Evolutionary conservation across 2,329 filamentous ascomycete species (phyloP).

Genomic region (Ophiostoma sp.): DNA sequence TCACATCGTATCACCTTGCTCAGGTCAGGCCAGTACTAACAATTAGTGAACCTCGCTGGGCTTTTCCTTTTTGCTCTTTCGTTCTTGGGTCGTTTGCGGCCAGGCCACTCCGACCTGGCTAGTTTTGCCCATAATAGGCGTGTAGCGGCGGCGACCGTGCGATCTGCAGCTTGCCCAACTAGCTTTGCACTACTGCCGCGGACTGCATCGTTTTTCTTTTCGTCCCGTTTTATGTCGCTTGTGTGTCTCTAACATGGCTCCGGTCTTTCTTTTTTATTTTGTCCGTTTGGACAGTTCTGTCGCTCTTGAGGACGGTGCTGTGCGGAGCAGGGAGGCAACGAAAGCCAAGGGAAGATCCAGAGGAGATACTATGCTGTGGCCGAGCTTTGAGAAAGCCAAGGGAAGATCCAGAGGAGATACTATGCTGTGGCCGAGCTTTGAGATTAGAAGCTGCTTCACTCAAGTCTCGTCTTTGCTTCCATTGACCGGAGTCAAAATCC

Average conservation of each 20-base stretch:
- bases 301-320: not conserved
- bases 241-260: not conserved
- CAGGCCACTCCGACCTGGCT: slow-evolving; percentile 8
- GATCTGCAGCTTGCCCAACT: slow-evolving; percentile 14
- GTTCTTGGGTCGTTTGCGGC: not conserved
- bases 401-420: not conserved
- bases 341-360: not conserved
- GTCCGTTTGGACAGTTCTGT: not conserved
- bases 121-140: not conserved
- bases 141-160: slow-evolving; percentile 7
- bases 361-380: not conserved
- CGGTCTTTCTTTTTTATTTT: not conserved
- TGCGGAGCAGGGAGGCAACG: not conserved
- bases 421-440: not conserved
- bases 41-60: not conserved
- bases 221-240: not conserved
- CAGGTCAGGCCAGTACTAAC: not conserved
- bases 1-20: not conserved
- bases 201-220: slow-evolving; percentile 14
- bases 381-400: not conserved
- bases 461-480: not conserved
- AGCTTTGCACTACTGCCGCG: slow-evolving; percentile 9
- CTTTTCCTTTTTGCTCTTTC: too few species aligned
- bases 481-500: not conserved
- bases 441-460: not conserved